phyloP scores from a whole-genome alignment of 2,329 filamentous ascomycete species.

The Aspergillus costaricaensis region DNA sequence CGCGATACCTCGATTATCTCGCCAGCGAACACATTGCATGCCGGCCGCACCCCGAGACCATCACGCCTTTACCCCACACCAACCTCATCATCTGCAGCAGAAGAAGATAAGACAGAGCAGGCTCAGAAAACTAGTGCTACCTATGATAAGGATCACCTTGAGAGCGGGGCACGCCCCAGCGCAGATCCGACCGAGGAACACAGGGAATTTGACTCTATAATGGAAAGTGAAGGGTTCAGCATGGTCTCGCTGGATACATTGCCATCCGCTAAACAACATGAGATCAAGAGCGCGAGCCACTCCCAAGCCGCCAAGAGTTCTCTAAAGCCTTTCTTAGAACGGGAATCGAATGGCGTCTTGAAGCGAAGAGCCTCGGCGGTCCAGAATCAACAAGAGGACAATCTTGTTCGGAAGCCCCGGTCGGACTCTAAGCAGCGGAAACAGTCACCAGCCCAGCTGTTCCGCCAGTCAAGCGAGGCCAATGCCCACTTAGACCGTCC shows the following conservation, averaged over 20 bases:
- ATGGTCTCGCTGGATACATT: conserved; percentile 59
- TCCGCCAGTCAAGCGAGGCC: not conserved
- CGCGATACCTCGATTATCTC: conserved; percentile 30
- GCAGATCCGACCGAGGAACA: conserved; percentile 45
- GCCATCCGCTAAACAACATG: conserved; percentile 50
- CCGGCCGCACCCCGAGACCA: conserved; percentile 35
- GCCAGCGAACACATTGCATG: conserved; percentile 36
- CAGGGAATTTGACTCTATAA: conserved; percentile 55
- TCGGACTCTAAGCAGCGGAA: not conserved
- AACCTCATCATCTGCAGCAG: conserved; percentile 42
- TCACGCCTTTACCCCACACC: conserved; percentile 43
- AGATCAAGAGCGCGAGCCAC: conserved; percentile 34
- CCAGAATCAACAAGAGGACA: conserved; percentile 19
- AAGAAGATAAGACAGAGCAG: conserved; percentile 35
- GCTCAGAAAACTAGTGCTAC: conserved; percentile 7
- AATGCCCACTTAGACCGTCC: not conserved
- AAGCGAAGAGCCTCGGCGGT: conserved; percentile 29
- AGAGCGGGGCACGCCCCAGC: conserved; percentile 7
- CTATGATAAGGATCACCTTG: conserved; percentile 3
- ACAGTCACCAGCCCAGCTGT: not conserved
- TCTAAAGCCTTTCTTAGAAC: conserved; percentile 31
- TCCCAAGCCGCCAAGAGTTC: conserved; percentile 28
- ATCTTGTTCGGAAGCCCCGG: conserved; percentile 17
- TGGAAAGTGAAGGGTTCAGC: conserved; percentile 60
- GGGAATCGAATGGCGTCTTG: conserved; percentile 30